Percentiles rank a stretch among this genome's conserved stretches.
These are phyloP conservation scores for Thinopyrum obtusiflorum DNA, from an alignment of 202 grass and related monocot genomes.

Conservation along the genomic window DNA sequence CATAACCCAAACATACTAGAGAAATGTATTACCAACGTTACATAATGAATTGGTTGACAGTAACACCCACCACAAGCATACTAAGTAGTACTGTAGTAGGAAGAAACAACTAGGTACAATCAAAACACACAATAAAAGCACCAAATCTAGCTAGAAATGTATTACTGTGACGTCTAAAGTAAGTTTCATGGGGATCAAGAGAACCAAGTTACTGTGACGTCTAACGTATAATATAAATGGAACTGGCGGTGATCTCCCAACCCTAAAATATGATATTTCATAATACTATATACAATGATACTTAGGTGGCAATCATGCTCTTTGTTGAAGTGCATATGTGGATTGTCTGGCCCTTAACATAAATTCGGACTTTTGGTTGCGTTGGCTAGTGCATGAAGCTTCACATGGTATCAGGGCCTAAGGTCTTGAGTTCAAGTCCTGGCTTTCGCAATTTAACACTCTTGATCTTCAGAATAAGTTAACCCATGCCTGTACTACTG, in stretches of 20 bases:
- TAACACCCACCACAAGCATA: not conserved
- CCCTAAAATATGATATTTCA: not conserved
- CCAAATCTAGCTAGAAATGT: not conserved
- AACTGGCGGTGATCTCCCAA: not conserved
- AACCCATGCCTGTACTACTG: too few species aligned
- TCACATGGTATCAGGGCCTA: too few species aligned
- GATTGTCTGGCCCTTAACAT: too few species aligned
- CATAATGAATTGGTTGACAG: not conserved
- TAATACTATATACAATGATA: not conserved
- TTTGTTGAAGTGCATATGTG: too few species aligned
- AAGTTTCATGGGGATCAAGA: not conserved
- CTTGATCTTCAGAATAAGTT: not conserved
- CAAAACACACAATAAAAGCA: not conserved
- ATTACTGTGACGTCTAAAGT: not conserved
- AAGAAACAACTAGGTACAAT: not conserved
- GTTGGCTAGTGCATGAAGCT: too few species aligned
- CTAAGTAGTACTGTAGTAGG: not conserved
- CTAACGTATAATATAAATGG: not conserved
- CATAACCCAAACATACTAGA: constrained; percentile 10
- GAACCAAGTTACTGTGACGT: not conserved
- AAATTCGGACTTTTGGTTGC: too few species aligned
- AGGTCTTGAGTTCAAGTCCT: too few species aligned
- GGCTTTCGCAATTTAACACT: too few species aligned
- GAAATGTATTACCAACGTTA: not conserved
- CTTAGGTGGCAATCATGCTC: not conserved